A percentile compares a stretch with the other conserved stretches of the same genome.
phyloP scores from a whole-genome alignment of 2,329 filamentous ascomycete species.

The Periconia macrospinosa region DNA sequence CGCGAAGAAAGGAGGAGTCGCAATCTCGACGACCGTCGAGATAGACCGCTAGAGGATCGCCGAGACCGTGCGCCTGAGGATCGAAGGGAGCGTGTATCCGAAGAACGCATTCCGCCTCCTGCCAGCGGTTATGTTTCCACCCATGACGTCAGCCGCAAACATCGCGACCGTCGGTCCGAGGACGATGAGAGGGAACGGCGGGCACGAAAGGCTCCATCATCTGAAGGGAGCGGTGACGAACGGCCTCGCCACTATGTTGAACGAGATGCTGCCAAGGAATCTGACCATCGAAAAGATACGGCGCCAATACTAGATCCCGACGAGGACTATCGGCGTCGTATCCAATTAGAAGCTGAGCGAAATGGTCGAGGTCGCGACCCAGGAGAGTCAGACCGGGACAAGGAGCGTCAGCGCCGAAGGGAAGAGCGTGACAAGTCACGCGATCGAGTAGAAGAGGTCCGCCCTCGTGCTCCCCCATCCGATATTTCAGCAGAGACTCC shows the following conservation, averaged over 20 bases:
- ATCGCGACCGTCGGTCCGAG: conserved; percentile 37
- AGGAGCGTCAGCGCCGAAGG: conserved; percentile 35
- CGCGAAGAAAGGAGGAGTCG: conserved; percentile 21
- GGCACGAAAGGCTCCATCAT: conserved; percentile 28
- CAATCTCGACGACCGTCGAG: conserved; percentile 9
- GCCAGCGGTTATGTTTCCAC: conserved; percentile 17
- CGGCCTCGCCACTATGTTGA: conserved; percentile 42
- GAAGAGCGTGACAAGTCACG: conserved; percentile 37
- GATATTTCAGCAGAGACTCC: conserved; percentile 17
- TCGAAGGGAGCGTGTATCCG: conserved; percentile 14
- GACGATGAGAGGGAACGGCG: conserved; percentile 33
- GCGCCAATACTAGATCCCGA: conserved; percentile 47
- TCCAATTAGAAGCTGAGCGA: conserved; percentile 49
- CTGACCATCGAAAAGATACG: conserved; percentile 36
- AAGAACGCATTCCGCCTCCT: conserved; percentile 16
- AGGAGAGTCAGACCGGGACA: conserved; percentile 38
- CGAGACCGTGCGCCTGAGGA: conserved; percentile 11
- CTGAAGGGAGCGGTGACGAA: conserved; percentile 39
- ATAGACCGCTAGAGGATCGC: conserved; percentile 16
- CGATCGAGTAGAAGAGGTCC: conserved; percentile 23
- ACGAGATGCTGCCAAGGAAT: conserved; percentile 25
- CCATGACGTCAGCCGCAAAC: conserved; percentile 27
- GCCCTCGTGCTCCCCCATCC: conserved; percentile 25
- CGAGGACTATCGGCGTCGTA: conserved; percentile 54
- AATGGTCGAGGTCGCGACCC: conserved; percentile 32